Percentiles rank a stretch among this genome's conserved stretches.
Conservation (phyloP, 2,329 filamentous ascomycete species). For the Mollisiaceae sp. region DNA sequence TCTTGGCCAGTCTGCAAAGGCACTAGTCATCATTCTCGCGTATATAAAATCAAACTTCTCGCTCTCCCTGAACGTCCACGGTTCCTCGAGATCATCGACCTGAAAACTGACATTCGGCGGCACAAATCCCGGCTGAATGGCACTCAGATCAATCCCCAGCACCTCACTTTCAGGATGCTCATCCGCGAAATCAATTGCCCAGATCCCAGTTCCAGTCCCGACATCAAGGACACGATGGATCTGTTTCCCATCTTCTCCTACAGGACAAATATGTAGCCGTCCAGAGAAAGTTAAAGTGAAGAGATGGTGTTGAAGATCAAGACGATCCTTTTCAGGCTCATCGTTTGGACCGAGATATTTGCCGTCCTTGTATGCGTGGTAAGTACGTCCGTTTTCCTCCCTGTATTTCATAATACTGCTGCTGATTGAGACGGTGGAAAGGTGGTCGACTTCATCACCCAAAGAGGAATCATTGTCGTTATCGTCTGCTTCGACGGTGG, state of each 20-base stretch:
- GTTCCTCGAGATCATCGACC: slow-evolving; percentile 62
- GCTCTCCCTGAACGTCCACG: slow-evolving; percentile 55
- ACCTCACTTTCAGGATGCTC: slow-evolving; percentile 37
- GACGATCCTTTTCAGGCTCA: slow-evolving; percentile 49
- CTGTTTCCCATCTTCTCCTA: background rate
- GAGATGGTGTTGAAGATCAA: slow-evolving; percentile 19
- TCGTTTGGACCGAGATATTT: slow-evolving; percentile 60
- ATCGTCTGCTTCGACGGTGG: background rate
- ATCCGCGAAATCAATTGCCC: slow-evolving; percentile 32
- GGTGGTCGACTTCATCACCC: background rate
- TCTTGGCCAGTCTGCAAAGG: slow-evolving; percentile 25
- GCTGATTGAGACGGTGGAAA: slow-evolving; percentile 13
- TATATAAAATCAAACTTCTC: slow-evolving; percentile 64
- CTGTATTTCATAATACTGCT: slow-evolving; percentile 6
- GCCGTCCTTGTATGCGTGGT: slow-evolving; percentile 26
- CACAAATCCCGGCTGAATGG: slow-evolving; percentile 50
- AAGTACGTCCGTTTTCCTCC: slow-evolving; percentile 16
- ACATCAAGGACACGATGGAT: slow-evolving; percentile 20
- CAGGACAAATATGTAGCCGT: background rate
- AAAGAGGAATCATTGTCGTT: slow-evolving; percentile 8
- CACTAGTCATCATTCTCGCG: slow-evolving; percentile 45
- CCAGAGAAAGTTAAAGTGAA: slow-evolving; percentile 9
- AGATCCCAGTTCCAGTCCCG: slow-evolving; percentile 28
- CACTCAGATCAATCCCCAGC: slow-evolving; percentile 46
- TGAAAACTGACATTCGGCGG: slow-evolving; percentile 61